Percentiles rank a stretch among this genome's conserved stretches.
These are phyloP conservation scores for Infundibulicybe gibba DNA, from an alignment of 768 basidiomycete genomes.

Conservation along the genomic window DNA sequence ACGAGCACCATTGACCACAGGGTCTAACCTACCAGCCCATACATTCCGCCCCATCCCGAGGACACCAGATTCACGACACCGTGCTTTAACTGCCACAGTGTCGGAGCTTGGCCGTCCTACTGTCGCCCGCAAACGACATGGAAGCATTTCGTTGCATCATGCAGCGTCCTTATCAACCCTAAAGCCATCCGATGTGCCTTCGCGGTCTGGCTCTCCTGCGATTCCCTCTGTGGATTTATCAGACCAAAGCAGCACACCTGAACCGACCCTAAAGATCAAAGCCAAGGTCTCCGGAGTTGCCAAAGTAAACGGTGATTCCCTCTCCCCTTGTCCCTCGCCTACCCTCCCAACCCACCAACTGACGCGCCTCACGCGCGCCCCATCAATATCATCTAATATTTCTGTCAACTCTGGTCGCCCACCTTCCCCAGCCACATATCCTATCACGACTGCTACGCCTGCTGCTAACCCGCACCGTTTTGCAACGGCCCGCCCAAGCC, in stretches of 20 bases:
- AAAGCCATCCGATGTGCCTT: constrained; percentile 17
- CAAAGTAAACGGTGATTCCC: constrained; percentile 22
- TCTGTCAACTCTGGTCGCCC: constrained; percentile 23
- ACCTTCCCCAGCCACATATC: constrained; percentile 36
- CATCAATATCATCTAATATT: constrained; percentile 36
- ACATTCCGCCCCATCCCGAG: constrained; percentile 27
- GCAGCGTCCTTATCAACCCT: constrained; percentile 32
- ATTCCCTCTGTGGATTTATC: constrained; percentile 10
- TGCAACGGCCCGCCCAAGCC: constrained; percentile 26
- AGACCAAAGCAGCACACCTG: constrained; percentile 12
- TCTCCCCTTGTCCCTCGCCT: constrained; percentile 11
- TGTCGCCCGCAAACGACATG: constrained; percentile 19
- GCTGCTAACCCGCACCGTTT: constrained; percentile 61
- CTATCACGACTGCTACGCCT: constrained; percentile 52
- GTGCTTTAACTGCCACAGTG: constrained; percentile 19
- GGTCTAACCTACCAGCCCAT: constrained; percentile 23
- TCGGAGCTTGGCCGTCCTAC: constrained; percentile 16
- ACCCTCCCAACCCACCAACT: constrained; percentile 18
- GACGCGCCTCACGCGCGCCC: constrained; percentile 28
- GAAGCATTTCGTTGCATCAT: constrained; percentile 32
- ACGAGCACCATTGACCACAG: constrained; percentile 16
- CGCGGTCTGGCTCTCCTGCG: constrained; percentile 14
- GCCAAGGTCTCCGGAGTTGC: constrained; percentile 56
- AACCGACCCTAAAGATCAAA: constrained; percentile 44
- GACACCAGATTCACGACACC: constrained; percentile 27